Percentiles rank a stretch among this genome's conserved stretches.
Conservation (phyloP, 1,284 basidiomycete genomes). For the Puccinia novopanici region DNA sequence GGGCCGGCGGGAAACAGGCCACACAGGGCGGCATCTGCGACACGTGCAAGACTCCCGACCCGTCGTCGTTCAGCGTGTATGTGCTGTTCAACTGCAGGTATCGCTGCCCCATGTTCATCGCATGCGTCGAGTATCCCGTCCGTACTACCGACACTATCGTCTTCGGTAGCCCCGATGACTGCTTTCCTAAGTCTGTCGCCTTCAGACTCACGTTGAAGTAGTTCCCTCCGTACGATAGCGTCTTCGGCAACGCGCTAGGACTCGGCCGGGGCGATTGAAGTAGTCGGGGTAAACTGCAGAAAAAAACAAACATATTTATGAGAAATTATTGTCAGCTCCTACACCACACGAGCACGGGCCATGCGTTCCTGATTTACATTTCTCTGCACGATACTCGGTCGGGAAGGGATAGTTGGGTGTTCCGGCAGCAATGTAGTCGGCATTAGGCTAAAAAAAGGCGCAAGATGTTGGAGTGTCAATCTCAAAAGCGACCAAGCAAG, state of each 20-base stretch:
- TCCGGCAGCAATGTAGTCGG: constrained; percentile 44
- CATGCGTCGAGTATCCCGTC: constrained; percentile 60
- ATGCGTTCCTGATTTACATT: no score
- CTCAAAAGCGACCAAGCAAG: not conserved
- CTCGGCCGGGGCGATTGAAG: constrained; percentile 72
- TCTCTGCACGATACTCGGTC: constrained; percentile 49
- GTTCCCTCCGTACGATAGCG: constrained; percentile 79
- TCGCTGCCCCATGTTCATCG: constrained; percentile 60
- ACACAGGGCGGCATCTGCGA: constrained; percentile 78
- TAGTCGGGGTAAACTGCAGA: constrained; percentile 67
- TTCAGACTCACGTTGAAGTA: constrained; percentile 73
- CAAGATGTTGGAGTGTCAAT: not conserved
- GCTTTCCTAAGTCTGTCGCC: constrained; percentile 28
- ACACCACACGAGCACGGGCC: no score
- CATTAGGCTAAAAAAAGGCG: constrained; percentile 21
- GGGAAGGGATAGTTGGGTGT: constrained; percentile 40
- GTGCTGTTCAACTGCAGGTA: constrained; percentile 58
- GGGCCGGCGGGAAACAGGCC: constrained; percentile 84
- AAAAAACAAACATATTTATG: no score
- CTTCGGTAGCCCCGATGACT: constrained; percentile 42
- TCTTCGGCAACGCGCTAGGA: constrained; percentile 71
- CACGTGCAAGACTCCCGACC: constrained; percentile 64
- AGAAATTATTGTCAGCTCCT: no score
- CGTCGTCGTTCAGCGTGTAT: constrained; percentile 57
- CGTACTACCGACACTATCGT: constrained; percentile 58